Base-by-base conservation (phyloP, 2,329 filamentous ascomycete species). In the Eutypella sp. region DNA sequence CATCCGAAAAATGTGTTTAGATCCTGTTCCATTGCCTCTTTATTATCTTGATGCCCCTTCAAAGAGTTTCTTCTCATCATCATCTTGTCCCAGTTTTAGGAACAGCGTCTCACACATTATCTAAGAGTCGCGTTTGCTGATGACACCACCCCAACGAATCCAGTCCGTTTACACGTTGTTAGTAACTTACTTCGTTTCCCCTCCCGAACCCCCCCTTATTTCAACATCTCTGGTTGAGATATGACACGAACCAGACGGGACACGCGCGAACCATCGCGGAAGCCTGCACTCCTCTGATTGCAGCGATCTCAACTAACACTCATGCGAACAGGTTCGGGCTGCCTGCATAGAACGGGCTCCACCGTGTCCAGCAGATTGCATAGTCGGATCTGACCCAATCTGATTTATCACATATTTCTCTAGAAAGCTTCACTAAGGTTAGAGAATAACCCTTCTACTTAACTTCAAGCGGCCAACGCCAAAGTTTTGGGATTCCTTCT, bases 271-370 rank as follows among this genome's bases (percentile, higher is more conserved):
- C 60, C 47, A 46, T 61, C 52, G 51, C 66, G 64, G 66, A 55
- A 66, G 61, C 59, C 58, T 57, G 57, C 67, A 39, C 53, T 60
- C 53, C 47, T 61, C 56, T 63, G 60, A 65, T 65, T 68, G 62
- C 63, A 63, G 59, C 52, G 48, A 54, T 50, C 52, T 59, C 59
- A 64, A 63, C 59, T 57, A 54, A 54, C 51, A 53, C 58, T 59
- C 59, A 67, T 69, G 67, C 67, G 67, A 71, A 71, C 68, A 70
- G 65, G 66, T 70, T 69, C 66, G 62, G 69, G 68, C 58, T 67
- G 64, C 60, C 63, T 66, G 67, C 69, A 71, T 69, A 62, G 57
- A 61, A 59, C 57, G 52, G 56, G 46, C 57, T 60, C 58, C 60
- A 64, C 66, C 63, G 58, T 53, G 43, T 54, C 49, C 50, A 51